phyloP scores from a whole-genome alignment of 2,329 filamentous ascomycete genomes.

The Alternaria brassicicola region DNA sequence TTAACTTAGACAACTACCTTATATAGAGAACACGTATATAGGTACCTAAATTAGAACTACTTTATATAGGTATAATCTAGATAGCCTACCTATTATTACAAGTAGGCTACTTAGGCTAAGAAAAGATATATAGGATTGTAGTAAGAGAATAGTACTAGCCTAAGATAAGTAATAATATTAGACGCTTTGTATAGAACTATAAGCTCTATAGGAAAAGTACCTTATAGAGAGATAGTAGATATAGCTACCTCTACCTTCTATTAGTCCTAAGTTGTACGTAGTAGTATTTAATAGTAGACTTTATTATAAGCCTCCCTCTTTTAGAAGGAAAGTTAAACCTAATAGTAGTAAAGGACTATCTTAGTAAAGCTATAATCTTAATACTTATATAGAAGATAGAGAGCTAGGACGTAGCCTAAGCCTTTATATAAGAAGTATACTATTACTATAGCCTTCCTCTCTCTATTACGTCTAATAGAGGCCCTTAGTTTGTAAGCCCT shows the following conservation, averaged over 20 bases:
- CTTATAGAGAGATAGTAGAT: not conserved
- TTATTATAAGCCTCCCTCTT: not conserved
- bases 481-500: too few species aligned
- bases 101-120: not conserved
- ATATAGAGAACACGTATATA: too few species aligned
- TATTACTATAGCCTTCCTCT: too few species aligned
- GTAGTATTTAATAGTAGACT: not conserved
- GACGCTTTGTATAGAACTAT: not conserved
- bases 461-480: too few species aligned
- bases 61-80: not conserved
- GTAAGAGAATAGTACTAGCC: not conserved
- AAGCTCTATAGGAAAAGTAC: not conserved
- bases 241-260: not conserved
- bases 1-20: too few species aligned
- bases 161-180: not conserved
- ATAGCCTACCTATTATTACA: not conserved
- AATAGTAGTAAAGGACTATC: not conserved
- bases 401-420: not conserved
- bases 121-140: not conserved
- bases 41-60: not conserved
- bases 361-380: not conserved
- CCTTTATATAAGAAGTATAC: not conserved
- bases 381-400: not conserved
- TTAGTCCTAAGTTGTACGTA: not conserved
- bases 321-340: not conserved